phyloP scores from a whole-genome alignment of 805 yeast genomes.

The Metschnikowia orientalis region DNA sequence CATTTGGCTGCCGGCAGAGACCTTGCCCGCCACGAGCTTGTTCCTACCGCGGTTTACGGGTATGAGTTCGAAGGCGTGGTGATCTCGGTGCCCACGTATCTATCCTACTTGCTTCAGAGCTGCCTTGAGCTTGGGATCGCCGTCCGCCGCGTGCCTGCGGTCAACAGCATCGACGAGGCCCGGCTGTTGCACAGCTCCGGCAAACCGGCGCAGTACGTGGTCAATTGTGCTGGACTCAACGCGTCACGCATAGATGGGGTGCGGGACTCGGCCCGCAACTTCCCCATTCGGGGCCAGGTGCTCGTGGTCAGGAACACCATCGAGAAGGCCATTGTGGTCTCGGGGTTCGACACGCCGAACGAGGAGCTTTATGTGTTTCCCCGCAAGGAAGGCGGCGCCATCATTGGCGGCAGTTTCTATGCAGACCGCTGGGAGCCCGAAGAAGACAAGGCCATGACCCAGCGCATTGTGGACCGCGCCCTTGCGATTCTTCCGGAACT shows the following conservation, averaged over 20 bases:
- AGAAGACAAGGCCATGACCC: slow-evolving; percentile 40
- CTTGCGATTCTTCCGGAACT: slow-evolving; percentile 37
- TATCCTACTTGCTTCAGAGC: slow-evolving; percentile 47
- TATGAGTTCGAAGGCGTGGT: slow-evolving; percentile 50
- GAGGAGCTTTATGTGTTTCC: slow-evolving; percentile 62
- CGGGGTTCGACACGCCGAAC: slow-evolving; percentile 27
- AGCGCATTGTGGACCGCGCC: slow-evolving; percentile 47
- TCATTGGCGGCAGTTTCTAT: slow-evolving; percentile 53
- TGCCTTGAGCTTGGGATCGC: slow-evolving; percentile 45
- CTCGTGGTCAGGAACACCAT: slow-evolving; percentile 46
- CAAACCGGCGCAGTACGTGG: slow-evolving; percentile 42
- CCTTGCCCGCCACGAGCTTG: slow-evolving; percentile 34
- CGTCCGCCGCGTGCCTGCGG: slow-evolving; percentile 36
- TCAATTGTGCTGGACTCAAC: slow-evolving; percentile 56
- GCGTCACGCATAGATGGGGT: slow-evolving; percentile 45
- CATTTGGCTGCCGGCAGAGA: slow-evolving; percentile 36
- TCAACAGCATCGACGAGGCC: slow-evolving; percentile 48
- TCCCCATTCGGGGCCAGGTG: slow-evolving; percentile 60
- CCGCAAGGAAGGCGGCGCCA: slow-evolving; percentile 59
- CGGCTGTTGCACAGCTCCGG: slow-evolving; percentile 15
- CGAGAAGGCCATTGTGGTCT: slow-evolving; percentile 28
- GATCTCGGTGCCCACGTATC: slow-evolving; percentile 54
- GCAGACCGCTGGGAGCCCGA: slow-evolving; percentile 12
- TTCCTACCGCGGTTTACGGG: slow-evolving; percentile 42
- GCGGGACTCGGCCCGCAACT: slow-evolving; percentile 36